A percentile compares a stretch with the other conserved stretches of the same genome.
These are phyloP conservation scores for Lipomyces sp. DNA, from an alignment of 805 yeast genomes.

Conservation along the genomic window DNA sequence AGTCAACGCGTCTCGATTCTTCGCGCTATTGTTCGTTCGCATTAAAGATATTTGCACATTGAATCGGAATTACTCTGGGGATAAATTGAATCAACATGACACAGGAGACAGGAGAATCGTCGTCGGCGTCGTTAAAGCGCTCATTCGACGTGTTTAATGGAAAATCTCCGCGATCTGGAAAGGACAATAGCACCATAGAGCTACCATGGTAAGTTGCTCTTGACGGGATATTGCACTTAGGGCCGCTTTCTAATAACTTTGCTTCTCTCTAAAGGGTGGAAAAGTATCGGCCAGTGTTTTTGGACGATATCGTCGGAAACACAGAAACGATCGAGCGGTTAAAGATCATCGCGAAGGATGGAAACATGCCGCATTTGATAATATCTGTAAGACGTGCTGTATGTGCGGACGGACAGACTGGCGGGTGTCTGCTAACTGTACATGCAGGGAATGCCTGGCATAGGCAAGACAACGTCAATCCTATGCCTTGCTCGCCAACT, in stretches of 20 bases:
- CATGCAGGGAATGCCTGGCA: constrained; percentile 77
- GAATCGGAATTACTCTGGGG: too few species aligned
- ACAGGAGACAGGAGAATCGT: too few species aligned
- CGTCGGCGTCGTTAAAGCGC: too few species aligned
- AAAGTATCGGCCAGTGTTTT: constrained; percentile 77
- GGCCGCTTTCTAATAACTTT: too few species aligned
- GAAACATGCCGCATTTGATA: constrained; percentile 95
- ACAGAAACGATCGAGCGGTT: constrained; percentile 83
- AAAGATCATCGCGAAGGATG: constrained; percentile 80
- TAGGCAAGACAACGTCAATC: constrained; percentile 93
- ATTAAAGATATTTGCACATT: too few species aligned
- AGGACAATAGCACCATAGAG: constrained; percentile 3
- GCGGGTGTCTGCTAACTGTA: background rate
- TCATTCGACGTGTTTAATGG: too few species aligned
- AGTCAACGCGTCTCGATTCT: too few species aligned
- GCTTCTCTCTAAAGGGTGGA: constrained; percentile 61
- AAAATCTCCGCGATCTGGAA: too few species aligned
- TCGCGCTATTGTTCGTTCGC: too few species aligned
- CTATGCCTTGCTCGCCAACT: constrained; percentile 84
- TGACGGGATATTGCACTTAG: too few species aligned
- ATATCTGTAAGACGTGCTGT: constrained; percentile 51
- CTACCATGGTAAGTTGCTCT: constrained; percentile 15
- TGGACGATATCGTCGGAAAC: constrained; percentile 90
- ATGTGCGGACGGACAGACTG: background rate
- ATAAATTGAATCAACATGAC: too few species aligned